Evolutionary conservation across 768 basidiomycete species (phyloP), one percentile per base, ranked within the genome.

Genomic region (Glaciozyma antarctica): DNA sequence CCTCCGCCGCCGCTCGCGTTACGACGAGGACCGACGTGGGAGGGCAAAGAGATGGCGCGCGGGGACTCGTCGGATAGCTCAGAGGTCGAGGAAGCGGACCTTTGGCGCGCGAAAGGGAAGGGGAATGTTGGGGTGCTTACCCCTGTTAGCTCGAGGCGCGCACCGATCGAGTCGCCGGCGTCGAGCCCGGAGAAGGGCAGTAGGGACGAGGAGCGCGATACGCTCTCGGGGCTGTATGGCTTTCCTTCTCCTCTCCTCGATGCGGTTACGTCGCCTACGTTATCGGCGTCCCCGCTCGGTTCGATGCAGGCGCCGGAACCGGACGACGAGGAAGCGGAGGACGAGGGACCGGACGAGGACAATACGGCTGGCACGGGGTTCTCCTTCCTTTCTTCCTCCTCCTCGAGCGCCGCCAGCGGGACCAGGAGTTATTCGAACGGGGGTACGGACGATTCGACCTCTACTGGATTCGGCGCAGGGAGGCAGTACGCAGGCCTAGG

Each of bases 401-500:
- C 47, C 59, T 26, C 32, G 28, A 30, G 59, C 32, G 38, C n/a
- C 10, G 21, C 9, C 57, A 38, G 30, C 19, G 28, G 19, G 17
- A 30, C 32, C 1, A 21, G 53, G 30, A 55, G 53, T 16, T 41
- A 30, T 17, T 32, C 16, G 10, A 32, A 24, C 30, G 30, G 49
- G n/a, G 8, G 34, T 43, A 22, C 59, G 13, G 22, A 32, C 38
- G 30, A 28, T 13, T 34, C 54, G 22, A 32, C 24, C 30, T 22
- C 58, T 6, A 24, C 38, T 24, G 22, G 17, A 16, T 44, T 48
- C 60, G 59, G 19, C n/a, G 44, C 30, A 1, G 19, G 53, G 2
- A 53, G 64, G 2, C 64, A 58, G 32, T 71, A 65, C 61, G 53
- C 66, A 2, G 70, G 67, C 6, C 44, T 71, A 24, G 70, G 70